These are phyloP conservation scores for Aspergillus puulaauensis DNA, from an alignment of 2,329 filamentous ascomycete genomes.

Conservation along the genomic window DNA sequence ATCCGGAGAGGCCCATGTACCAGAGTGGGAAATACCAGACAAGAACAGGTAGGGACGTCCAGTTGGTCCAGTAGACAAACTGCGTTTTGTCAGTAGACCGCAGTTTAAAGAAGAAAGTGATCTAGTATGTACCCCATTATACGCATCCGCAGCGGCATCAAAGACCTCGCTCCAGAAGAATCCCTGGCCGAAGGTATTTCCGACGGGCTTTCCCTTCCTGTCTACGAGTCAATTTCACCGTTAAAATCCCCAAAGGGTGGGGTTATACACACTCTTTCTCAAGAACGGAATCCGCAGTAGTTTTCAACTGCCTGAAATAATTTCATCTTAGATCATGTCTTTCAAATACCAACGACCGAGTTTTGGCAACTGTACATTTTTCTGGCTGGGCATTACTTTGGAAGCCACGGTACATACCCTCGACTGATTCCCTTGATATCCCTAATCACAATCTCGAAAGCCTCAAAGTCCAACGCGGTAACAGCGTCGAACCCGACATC, in stretches of 20 bases:
- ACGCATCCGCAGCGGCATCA: conserved; percentile 83
- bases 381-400: conserved; percentile 63
- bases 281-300: conserved; percentile 48
- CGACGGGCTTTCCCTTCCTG: conserved; percentile 74
- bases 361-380: conserved; percentile 52
- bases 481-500: conserved; percentile 97
- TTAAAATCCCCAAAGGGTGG: conserved; percentile 24
- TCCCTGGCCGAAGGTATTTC: conserved; percentile 65
- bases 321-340: conserved; percentile 35
- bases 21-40: conserved; percentile 99
- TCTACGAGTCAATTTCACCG: conserved; percentile 25
- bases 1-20: conserved; percentile 99
- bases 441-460: conserved; percentile 82
- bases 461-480: conserved; percentile 85
- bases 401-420: conserved; percentile 98
- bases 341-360: conserved; percentile 38
- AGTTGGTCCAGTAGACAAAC: conserved; percentile 94
- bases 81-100: conserved; percentile 39
- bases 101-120: background rate
- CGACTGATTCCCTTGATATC: conserved; percentile 88
- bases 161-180: conserved; percentile 75
- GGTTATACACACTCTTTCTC: conserved; percentile 70
- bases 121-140: conserved; percentile 70
- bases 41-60: conserved; percentile 83
- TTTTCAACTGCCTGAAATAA: conserved; percentile 50